Percentiles rank a stretch among this genome's conserved stretches.
Evolutionary conservation across 495 filamentous ascomycete species (phyloP).

Genomic region (Hyaloscypha finlandica): DNA sequence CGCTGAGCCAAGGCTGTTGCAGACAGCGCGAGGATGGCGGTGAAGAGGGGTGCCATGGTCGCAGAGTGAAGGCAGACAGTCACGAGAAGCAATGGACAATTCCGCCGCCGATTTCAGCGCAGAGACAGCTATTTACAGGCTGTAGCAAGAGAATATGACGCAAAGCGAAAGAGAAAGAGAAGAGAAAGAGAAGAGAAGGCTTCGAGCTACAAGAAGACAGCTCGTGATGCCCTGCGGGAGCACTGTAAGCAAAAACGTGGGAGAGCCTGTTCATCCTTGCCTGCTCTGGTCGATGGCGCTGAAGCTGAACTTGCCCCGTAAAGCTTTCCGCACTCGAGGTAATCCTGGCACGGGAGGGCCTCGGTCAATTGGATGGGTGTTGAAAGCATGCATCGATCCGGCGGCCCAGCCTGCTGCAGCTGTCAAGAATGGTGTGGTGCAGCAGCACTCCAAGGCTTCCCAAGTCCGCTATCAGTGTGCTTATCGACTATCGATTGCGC

Average conservation of each 20-base stretch:
- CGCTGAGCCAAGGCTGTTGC: neutral
- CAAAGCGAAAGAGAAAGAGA: slow-evolving; percentile 4
- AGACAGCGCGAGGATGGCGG: slow-evolving; percentile 22
- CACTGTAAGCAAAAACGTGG: slow-evolving; percentile 4
- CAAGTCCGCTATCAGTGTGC: neutral
- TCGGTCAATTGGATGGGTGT: slow-evolving; percentile 2
- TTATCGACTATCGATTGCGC: slow-evolving; percentile 11
- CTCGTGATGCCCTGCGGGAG: slow-evolving; percentile 1
- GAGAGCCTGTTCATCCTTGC: slow-evolving; percentile 9
- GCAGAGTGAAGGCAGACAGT: neutral
- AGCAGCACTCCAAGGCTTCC: too few relatives aligned
- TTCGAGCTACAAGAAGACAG: neutral
- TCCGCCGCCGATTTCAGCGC: neutral
- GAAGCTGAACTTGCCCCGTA: slow-evolving; percentile 8
- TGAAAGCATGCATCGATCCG: neutral
- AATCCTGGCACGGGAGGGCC: neutral
- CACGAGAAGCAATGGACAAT: neutral
- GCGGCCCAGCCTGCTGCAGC: slow-evolving; percentile 7
- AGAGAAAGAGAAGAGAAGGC: slow-evolving; percentile 11
- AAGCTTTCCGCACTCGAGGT: slow-evolving; percentile 11
- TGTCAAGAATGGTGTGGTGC: neutral
- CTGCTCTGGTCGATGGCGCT: neutral
- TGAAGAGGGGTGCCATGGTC: slow-evolving; percentile 17
- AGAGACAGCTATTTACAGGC: neutral
- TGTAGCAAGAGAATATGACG: neutral